These are phyloP conservation scores for Mycena filopes DNA, from an alignment of 768 basidiomycete genomes.

Conservation along the genomic window DNA sequence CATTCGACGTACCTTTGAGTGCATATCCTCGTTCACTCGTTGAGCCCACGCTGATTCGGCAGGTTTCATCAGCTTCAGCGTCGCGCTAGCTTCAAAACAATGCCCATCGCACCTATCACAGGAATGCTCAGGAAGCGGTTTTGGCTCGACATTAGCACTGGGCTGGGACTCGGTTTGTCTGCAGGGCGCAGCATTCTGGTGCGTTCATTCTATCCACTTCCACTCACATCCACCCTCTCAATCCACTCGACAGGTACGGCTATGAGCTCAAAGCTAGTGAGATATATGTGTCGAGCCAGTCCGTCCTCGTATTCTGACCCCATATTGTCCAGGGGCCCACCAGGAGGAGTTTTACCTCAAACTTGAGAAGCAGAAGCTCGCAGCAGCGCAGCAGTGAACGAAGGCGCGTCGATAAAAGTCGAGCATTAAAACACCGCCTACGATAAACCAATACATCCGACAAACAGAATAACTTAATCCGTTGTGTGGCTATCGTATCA, in stretches of 20 bases:
- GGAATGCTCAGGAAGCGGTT: constrained; percentile 94
- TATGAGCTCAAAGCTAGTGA: constrained; percentile 79
- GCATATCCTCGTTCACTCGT: constrained; percentile 34
- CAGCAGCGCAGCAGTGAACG: constrained; percentile 40
- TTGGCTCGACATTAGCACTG: constrained; percentile 83
- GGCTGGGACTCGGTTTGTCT: constrained; percentile 80
- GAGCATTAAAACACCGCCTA: constrained; percentile 23
- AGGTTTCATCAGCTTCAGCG: too few relatives aligned
- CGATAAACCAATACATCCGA: constrained; percentile 27
- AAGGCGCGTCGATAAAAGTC: constrained; percentile 21
- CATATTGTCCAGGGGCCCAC: constrained; percentile 67
- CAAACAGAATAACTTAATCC: constrained; percentile 32
- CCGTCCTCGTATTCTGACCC: constrained; percentile 4
- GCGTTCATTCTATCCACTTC: constrained; percentile 44
- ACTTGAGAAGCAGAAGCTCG: constrained; percentile 72
- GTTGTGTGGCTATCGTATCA: constrained; percentile 51
- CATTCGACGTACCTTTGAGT: too few relatives aligned
- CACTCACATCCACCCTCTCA: constrained; percentile 40
- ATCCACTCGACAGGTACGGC: constrained; percentile 74
- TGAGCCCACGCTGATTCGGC: too few relatives aligned
- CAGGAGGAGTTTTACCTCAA: constrained; percentile 91
- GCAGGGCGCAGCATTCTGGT: constrained; percentile 90
- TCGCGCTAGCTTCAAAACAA: constrained; percentile 52
- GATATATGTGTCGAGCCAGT: constrained; percentile 42
- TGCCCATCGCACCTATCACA: constrained; percentile 92